Evolutionary conservation across 345 rosid species (phyloP), one percentile per base, ranked within the genome.

Genomic region (Pistacia integerrima): DNA sequence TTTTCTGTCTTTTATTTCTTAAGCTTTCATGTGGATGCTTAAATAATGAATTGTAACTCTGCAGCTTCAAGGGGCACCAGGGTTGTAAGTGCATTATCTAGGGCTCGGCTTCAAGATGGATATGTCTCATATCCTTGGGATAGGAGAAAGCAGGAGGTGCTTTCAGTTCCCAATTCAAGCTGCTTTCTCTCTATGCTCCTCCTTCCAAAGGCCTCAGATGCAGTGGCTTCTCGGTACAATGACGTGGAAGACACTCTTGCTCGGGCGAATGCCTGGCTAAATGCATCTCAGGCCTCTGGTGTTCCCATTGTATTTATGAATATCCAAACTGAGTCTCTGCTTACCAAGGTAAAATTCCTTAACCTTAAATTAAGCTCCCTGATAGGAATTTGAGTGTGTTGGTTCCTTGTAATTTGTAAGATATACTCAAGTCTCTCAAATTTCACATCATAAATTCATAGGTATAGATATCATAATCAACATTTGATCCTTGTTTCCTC

Each of bases 231-330:
- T 14, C 86, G 93, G 36, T 96, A 93, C 84, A 93, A 92, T 20
- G 98, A 93, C 76, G 79, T 92, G 84, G 99, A 93, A 78, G 98
- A 96, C 82, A 96, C 99, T n/a, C 93, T 96, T 63, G 93, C 99
- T 52, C 87, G 98, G 56, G 99, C 98, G 13, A 89, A 93, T 74
- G 87, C 93, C 8, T 96, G 99, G 99, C 85, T 96, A 33, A 84
- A 83, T 51, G 90, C 97, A 4, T 92, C 98, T 70, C 97, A 92
- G 80, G 87, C 86, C 49, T 83, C 89, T 36, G 98, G 98, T 0
- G 94, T 93, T 49, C 99, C 98, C 0, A 78, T 93, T 65, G 91
- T 84, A 60, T 93, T 96, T 79, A 90, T 90, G 89, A 96, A 91
- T 76, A 90, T 96, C 79, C 99, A 96, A 86, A 96, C 93, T 0